phyloP scores from a whole-genome alignment of 108 stramenopile genomes.

The Skeletonema tropicum region DNA sequence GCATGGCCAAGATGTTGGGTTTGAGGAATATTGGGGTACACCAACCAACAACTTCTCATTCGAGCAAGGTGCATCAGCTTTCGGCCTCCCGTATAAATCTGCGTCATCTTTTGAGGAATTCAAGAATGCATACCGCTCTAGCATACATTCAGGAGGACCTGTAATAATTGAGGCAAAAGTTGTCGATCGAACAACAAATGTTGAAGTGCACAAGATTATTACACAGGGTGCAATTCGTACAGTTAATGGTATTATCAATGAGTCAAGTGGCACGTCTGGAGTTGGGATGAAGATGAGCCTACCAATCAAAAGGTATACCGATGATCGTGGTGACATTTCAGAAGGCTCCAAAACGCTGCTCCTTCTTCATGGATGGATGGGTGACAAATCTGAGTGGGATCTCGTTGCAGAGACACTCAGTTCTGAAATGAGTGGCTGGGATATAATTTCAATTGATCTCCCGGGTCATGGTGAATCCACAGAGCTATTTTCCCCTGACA shows the following conservation, averaged over 20 bases:
- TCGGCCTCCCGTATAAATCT: conserved; percentile 57
- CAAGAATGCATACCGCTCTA: conserved; percentile 37
- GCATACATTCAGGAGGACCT: conserved; percentile 21
- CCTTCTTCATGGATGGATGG: conserved; percentile 90
- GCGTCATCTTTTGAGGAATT: conserved; percentile 52
- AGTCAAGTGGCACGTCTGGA: background rate
- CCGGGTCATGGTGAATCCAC: conserved; percentile 75
- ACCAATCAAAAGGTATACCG: conserved; percentile 41
- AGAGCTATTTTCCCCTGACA: conserved; percentile 30
- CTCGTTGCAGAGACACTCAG: conserved; percentile 42
- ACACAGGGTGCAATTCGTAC: conserved; percentile 39
- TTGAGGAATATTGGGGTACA: conserved; percentile 91
- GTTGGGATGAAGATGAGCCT: conserved; percentile 5
- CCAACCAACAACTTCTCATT: conserved; percentile 84
- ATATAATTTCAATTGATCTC: conserved; percentile 69
- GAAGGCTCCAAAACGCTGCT: conserved; percentile 60
- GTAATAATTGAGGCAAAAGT: conserved; percentile 72
- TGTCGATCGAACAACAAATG: conserved; percentile 60
- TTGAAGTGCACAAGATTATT: conserved; percentile 68
- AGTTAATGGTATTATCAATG: conserved; percentile 27
- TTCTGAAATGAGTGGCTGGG: conserved; percentile 58
- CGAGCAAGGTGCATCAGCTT: conserved; percentile 60
- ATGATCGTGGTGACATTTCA: conserved; percentile 1
- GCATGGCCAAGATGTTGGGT: conserved; percentile 82
- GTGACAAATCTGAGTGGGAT: conserved; percentile 84